A percentile compares a stretch with the other conserved stretches of the same genome.
phyloP scores from a whole-genome alignment of 1,139 yeast species.

The Geotrichum restrictum region DNA sequence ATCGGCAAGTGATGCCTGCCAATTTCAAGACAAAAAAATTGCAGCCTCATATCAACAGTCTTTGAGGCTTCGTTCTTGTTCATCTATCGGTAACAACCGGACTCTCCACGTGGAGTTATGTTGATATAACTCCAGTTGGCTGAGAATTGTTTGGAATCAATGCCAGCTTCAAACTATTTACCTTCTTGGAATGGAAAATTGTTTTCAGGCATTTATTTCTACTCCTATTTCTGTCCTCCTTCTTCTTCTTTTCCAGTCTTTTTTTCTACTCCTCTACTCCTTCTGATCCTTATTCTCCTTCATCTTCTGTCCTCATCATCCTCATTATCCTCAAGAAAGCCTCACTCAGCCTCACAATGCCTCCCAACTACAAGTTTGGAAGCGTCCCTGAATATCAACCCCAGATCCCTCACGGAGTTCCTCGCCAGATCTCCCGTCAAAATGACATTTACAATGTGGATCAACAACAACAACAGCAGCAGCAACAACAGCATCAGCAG shows the following conservation, averaged over 20 bases:
- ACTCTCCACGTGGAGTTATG: no score
- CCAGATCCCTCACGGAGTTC: slow-evolving; percentile 2
- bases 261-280: neutral
- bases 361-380: slow-evolving; percentile 9
- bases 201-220: no score
- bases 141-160: no score
- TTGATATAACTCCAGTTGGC: no score
- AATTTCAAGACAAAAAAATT: no score
- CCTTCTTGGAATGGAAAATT: no score
- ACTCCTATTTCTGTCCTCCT: neutral
- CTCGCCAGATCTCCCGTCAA: slow-evolving; percentile 9
- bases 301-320: neutral
- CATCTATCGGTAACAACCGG: no score
- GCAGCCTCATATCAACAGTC: no score
- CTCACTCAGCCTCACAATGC: neutral
- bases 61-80: no score
- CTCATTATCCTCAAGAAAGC: neutral
- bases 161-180: no score
- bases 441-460: neutral
- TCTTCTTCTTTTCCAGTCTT: neutral
- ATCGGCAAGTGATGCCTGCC: no score
- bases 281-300: neutral
- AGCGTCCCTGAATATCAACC: slow-evolving; percentile 7
- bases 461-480: neutral
- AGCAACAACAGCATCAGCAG: neutral